Evolutionary conservation across 2,329 filamentous ascomycete genomes (phyloP).

Genomic region (Fulvia fulva): DNA sequence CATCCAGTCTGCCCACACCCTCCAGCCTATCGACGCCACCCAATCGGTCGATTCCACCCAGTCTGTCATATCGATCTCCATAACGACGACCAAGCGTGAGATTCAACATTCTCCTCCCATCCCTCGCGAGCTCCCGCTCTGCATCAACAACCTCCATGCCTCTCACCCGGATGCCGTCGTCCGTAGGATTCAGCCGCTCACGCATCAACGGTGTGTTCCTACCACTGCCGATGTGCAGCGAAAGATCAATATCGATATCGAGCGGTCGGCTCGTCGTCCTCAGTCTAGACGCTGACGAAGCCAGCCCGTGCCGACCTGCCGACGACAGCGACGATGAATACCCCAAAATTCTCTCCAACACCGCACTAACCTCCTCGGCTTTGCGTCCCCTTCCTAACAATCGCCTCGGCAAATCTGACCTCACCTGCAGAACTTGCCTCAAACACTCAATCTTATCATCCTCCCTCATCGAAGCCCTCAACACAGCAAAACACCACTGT

Average conservation of each 20-base stretch:
- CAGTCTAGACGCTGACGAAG: background rate
- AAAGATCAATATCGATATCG: background rate
- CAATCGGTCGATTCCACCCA: background rate
- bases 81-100: constrained; percentile 6
- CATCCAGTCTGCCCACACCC: background rate
- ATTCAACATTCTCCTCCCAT: constrained; percentile 11
- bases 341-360: background rate
- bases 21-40: background rate
- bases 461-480: constrained; percentile 1
- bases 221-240: background rate
- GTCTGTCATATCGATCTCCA: constrained; percentile 2
- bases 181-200: background rate
- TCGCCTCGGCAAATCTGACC: constrained; percentile 7
- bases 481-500: constrained; percentile 13
- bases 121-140: background rate
- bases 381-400: constrained; percentile 7
- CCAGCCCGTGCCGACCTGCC: background rate
- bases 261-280: background rate
- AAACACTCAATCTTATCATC: constrained; percentile 8
- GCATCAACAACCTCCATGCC: background rate
- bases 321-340: background rate
- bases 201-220: background rate
- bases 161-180: background rate
- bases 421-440: background rate
- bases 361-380: constrained; percentile 5